Conservation (phyloP, 371 early-diverging fungal species). For the Dichotomocladium elegans region DNA sequence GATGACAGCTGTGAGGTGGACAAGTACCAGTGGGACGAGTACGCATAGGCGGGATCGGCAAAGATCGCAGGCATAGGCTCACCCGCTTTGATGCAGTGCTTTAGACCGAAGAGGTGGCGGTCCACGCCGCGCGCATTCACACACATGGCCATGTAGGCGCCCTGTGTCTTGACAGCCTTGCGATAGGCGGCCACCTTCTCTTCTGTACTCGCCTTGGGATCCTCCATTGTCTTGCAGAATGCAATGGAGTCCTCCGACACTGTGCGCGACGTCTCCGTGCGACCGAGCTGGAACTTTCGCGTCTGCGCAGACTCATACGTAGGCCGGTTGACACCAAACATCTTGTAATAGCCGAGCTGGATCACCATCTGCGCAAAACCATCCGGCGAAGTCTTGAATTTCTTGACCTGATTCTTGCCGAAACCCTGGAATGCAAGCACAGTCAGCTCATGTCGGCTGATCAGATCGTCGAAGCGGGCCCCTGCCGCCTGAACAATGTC, state of each 20-base stretch:
- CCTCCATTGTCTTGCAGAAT: conserved; percentile 85
- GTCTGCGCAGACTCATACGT: conserved; percentile 95
- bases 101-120: conserved; percentile 81
- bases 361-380: conserved; percentile 95
- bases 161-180: conserved; percentile 74
- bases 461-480: conserved; percentile 64
- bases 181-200: conserved; percentile 68
- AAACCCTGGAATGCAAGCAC: conserved; percentile 81
- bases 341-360: conserved; percentile 92
- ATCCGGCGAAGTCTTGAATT: conserved; percentile 85
- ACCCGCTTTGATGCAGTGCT: conserved; percentile 53
- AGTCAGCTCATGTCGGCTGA: conserved; percentile 76
- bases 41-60: conserved; percentile 76
- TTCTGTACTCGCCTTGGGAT: conserved; percentile 42
- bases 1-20: conserved; percentile 91
- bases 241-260: conserved; percentile 78
- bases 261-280: conserved; percentile 92
- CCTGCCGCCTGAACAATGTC: conserved; percentile 61
- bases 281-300: conserved; percentile 86
- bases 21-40: conserved; percentile 88
- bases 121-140: conserved; percentile 88
- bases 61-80: conserved; percentile 85
- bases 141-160: conserved; percentile 76
- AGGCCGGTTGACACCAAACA: conserved; percentile 72
- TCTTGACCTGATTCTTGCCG: conserved; percentile 92